Evolutionary conservation across 208 protist species (phyloP), one percentile per base, ranked within the genome.

Genomic region (Leishmania tarentolae): DNA sequence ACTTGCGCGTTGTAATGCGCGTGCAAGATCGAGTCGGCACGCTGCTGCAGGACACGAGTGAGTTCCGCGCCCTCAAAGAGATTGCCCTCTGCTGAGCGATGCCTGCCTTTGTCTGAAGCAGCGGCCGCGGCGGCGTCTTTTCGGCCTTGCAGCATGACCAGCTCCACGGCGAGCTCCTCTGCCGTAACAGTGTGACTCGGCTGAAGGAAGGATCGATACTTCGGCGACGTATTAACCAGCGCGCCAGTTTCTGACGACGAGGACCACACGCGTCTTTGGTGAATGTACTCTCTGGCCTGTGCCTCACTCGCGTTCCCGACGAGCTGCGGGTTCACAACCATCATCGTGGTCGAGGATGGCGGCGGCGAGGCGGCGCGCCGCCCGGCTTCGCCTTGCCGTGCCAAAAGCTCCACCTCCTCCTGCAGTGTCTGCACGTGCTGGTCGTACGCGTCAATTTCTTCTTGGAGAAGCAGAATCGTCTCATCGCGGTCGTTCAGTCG

Each of bases 401-500:
- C 50, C 35, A 75, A 63, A 37, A 79, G 77, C 28, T 91, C 91
- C 44, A 97, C 73, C 68, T 89, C 83, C 50, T 90, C 86, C 77
- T 98, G 94, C 40, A 98, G 80, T 76, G 83, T 61, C 75, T 94
- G 85, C 76, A 96, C 88, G 73, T 96, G 94, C 24, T 83, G 83
- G 71, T 97, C 93, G 83, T 96, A 97, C 0, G 93, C 92, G 75
- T 97, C 93, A 24, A 98, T 63, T 78, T 98, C 95, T 66, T 97
- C 92, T 70, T 98, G 93, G 71, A 98, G 79, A 37, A 89, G 82
- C 66, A 97, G 76, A 42, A 98, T 98, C 19, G 92, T 92, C 84
- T 98, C 94, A 77, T 99, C 98, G 35, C 97, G 86, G 82, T 99
- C 97, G 80, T 98, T 98, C 4, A 99, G 85, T 19, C 97, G 88